phyloP scores from a whole-genome alignment of 2,329 filamentous ascomycete species.

The Botrytis sinoallii region DNA sequence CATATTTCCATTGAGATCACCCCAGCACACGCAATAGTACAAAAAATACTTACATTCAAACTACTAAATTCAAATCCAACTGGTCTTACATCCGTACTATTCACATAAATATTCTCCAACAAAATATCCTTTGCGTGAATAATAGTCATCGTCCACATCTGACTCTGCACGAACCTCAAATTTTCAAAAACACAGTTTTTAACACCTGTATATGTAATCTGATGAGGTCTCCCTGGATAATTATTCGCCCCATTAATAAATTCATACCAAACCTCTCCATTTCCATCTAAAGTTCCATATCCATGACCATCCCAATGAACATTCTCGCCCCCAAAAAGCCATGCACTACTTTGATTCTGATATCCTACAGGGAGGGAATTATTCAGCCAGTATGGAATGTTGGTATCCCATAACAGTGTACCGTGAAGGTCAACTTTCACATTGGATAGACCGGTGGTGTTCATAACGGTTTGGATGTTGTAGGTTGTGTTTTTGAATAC shows the following conservation, averaged over 20 bases:
- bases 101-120: slow-evolving; percentile 52
- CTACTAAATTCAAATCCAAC: slow-evolving; percentile 17
- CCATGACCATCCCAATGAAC: slow-evolving; percentile 50
- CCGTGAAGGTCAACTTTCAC: slow-evolving; percentile 51
- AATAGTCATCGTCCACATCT: slow-evolving; percentile 56
- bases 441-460: slow-evolving; percentile 43
- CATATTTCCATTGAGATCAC: neutral
- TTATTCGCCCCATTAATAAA: slow-evolving; percentile 46
- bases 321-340: slow-evolving; percentile 52
- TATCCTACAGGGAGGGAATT: slow-evolving; percentile 50
- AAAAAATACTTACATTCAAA: slow-evolving; percentile 4
- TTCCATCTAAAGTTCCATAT: slow-evolving; percentile 54
- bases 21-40: no score
- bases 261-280: slow-evolving; percentile 59
- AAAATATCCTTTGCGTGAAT: slow-evolving; percentile 44
- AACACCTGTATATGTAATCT: slow-evolving; percentile 47
- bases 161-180: slow-evolving; percentile 52
- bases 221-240: slow-evolving; percentile 48
- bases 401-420: slow-evolving; percentile 41
- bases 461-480: slow-evolving; percentile 45
- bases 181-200: slow-evolving; percentile 49
- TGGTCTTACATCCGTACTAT: slow-evolving; percentile 40
- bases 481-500: slow-evolving; percentile 45
- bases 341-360: slow-evolving; percentile 55
- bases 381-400: slow-evolving; percentile 11